These are phyloP conservation scores for Spinellus fusiger DNA, from an alignment of 192 early-diverging fungal genomes.

Conservation along the genomic window DNA sequence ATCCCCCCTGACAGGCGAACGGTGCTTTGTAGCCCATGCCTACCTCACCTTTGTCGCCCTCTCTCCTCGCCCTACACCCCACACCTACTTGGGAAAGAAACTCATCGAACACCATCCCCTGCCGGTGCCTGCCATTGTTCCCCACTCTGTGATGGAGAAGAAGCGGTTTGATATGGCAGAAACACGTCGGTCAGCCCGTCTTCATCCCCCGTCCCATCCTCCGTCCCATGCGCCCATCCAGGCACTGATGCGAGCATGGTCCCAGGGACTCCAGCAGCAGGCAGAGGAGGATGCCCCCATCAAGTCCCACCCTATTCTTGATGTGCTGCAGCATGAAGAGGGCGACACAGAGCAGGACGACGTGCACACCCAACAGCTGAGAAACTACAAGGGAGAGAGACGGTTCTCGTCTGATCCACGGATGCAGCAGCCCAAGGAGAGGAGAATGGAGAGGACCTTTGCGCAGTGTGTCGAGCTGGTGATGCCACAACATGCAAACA, in stretches of 20 bases:
- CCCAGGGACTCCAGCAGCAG: slow-evolving; percentile 23
- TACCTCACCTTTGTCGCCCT: slow-evolving; percentile 62
- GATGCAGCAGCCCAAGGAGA: slow-evolving; percentile 19
- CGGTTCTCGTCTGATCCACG: slow-evolving; percentile 21
- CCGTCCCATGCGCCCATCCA: slow-evolving; percentile 32
- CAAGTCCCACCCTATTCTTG: slow-evolving; percentile 21
- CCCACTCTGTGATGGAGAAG: slow-evolving; percentile 43
- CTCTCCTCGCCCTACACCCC: slow-evolving; percentile 21
- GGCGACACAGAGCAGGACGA: background rate
- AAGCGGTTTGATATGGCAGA: slow-evolving; percentile 56
- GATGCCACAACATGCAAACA: slow-evolving; percentile 70
- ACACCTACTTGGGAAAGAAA: slow-evolving; percentile 17
- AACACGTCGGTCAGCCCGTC: slow-evolving; percentile 36
- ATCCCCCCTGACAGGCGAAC: slow-evolving; percentile 47
- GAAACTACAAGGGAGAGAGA: background rate
- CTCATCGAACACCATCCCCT: slow-evolving; percentile 14
- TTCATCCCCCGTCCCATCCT: slow-evolving; percentile 26
- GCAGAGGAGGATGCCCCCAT: slow-evolving; percentile 17
- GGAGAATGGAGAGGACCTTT: slow-evolving; percentile 39
- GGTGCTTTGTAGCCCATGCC: slow-evolving; percentile 55
- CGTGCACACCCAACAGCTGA: background rate
- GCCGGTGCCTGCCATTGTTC: slow-evolving; percentile 46
- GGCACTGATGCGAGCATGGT: slow-evolving; percentile 38
- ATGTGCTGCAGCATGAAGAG: background rate
- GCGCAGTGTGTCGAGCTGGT: slow-evolving; percentile 61